Evolutionary conservation across 352 stramenopile genomes (phyloP), one percentile per base, ranked within the genome.

Genomic region (Pythium guiyangense): DNA sequence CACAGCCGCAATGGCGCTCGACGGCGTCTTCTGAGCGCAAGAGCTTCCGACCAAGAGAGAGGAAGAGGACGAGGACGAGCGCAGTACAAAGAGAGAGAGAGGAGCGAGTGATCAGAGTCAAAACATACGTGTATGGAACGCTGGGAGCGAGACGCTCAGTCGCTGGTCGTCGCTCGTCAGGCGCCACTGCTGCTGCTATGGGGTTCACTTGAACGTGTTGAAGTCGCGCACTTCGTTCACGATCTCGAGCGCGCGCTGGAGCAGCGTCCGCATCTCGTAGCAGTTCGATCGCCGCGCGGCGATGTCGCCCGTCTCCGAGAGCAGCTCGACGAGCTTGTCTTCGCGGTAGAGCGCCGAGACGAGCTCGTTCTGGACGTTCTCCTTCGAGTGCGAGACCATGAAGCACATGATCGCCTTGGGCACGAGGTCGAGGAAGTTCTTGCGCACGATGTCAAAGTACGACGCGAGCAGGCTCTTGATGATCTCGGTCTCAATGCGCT

Each of bases 371-470:
- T 99, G 96, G 57, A 99, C 86, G 46, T 97, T 97, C 65, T 99
- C 94, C 70, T 98, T 98, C 37, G 96, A 84, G 68, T 94, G 66
- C 26, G 86, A 86, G 27, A 97, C 87, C 86, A 99, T 92, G 67
- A 99, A 99, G 79, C 94, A 97, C 96, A 99, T 99, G 67, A 99
- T 98, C n/a, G 96, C 96, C 77, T 99, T 99, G 4, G 97, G 97
- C 42, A 99, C 97, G 65, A 99, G 80, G 67, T 99, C 97, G 65
- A 98, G 84, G 71, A 99, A 99, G 72, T 98, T 99, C 84, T 98
- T 98, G 49, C 94, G 82, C 47, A 99, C 97, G 63, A 99, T 99
- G 66, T 97, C 95, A 62, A 99, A 99, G 82, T 99, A 99, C 1
- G 94, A 98, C 44, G 96, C 91, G 17, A 96, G 71, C 55, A 96